Evolutionary conservation across 2,329 filamentous ascomycete genomes (phyloP).

Genomic region (Zarea fungicola): DNA sequence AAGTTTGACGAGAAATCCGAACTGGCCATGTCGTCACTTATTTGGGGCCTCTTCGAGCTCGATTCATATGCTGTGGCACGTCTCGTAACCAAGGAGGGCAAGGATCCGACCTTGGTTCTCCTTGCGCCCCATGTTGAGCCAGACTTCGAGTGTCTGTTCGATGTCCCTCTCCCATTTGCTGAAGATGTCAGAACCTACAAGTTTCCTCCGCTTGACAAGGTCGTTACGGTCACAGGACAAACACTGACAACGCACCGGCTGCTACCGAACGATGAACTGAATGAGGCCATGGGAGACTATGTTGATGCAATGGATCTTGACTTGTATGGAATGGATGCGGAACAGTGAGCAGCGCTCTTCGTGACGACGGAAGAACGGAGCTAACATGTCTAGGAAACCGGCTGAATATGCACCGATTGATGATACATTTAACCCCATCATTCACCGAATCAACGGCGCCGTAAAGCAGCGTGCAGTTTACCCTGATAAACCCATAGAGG

Average conservation of each 20-base stretch:
- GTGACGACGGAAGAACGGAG: too few species aligned
- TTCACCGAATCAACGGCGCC: constrained; percentile 87
- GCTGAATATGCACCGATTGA: constrained; percentile 72
- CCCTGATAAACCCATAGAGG: constrained; percentile 58
- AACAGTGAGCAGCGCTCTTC: constrained; percentile 50
- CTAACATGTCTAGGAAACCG: constrained; percentile 31
- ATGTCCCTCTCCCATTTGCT: constrained; percentile 85
- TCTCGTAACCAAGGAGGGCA: constrained; percentile 77
- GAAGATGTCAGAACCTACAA: constrained; percentile 89
- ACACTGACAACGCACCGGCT: constrained; percentile 76
- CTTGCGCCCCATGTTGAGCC: constrained; percentile 75
- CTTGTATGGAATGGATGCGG: constrained; percentile 63
- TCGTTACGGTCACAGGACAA: constrained; percentile 82
- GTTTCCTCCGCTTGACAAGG: constrained; percentile 83
- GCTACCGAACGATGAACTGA: constrained; percentile 69
- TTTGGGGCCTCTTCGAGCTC: constrained; percentile 79
- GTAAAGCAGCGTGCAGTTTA: constrained; percentile 77
- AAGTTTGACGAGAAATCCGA: constrained; percentile 76
- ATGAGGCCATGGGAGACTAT: constrained; percentile 80
- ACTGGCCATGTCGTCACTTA: constrained; percentile 80
- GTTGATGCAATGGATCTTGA: constrained; percentile 91
- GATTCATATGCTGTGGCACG: constrained; percentile 83
- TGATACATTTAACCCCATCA: constrained; percentile 74
- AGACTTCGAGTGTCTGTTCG: constrained; percentile 79
- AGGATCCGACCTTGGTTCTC: constrained; percentile 70